phyloP scores from a whole-genome alignment of 129 eudicot genomes.

The Artemisia argyi region DNA sequence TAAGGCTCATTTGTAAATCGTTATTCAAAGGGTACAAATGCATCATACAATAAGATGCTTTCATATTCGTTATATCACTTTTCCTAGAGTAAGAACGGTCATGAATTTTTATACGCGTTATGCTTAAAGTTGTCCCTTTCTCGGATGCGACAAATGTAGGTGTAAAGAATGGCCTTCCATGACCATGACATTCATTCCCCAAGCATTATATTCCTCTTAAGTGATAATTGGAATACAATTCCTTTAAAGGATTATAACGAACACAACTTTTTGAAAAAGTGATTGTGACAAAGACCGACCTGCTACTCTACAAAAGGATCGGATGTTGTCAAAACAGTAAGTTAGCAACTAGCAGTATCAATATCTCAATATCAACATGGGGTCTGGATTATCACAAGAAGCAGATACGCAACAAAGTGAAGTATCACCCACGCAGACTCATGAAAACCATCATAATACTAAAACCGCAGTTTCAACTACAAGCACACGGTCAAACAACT shows the following conservation, averaged over 20 bases:
- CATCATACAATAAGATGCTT: neutral
- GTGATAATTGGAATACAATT: conserved; percentile 33
- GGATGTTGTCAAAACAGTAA: neutral
- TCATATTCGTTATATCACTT: too few species aligned
- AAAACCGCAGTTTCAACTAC: conserved; percentile 8
- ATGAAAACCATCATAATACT: conserved; percentile 11
- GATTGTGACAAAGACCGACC: conserved; percentile 16
- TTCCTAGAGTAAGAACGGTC: too few species aligned
- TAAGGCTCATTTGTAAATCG: conserved; percentile 6
- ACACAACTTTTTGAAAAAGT: conserved; percentile 17
- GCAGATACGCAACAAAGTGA: conserved; percentile 26
- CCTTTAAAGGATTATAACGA: conserved; percentile 23
- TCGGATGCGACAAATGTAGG: neutral
- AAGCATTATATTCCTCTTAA: conserved; percentile 13
- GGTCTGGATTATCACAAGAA: conserved; percentile 50
- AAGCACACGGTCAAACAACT: conserved; percentile 19
- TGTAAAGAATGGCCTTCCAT: conserved; percentile 4
- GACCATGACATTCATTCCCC: neutral
- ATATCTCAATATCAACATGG: conserved; percentile 32
- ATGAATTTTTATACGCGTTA: too few species aligned
- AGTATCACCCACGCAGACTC: conserved; percentile 24
- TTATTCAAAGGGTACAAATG: conserved; percentile 1
- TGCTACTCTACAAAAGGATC: conserved; percentile 21
- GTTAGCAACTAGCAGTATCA: neutral
- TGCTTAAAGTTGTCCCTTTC: too few species aligned